These are phyloP conservation scores for Thuja plicata DNA, from an alignment of 83 land plant genomes.

Conservation along the genomic window DNA sequence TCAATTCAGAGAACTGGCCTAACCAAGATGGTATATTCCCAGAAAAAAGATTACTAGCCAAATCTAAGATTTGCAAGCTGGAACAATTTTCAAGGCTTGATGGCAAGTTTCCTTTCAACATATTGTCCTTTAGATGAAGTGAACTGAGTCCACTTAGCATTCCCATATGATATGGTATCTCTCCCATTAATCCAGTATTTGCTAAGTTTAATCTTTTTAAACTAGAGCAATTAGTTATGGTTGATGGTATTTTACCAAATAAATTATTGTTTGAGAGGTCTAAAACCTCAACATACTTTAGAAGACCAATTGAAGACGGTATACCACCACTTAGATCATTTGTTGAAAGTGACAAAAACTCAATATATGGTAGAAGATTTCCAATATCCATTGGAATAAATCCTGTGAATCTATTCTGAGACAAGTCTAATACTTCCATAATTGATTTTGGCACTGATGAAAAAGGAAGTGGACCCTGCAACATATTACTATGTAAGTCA, in stretches of 20 bases:
- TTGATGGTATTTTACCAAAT: constrained; percentile 19
- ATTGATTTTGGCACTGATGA: constrained; percentile 8
- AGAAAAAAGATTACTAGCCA: constrained; percentile 21
- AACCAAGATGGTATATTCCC: constrained; percentile 33
- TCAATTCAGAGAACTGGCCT: neutral
- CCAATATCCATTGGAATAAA: constrained; percentile 20
- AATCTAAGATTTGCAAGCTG: constrained; percentile 15
- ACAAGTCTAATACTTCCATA: constrained; percentile 18
- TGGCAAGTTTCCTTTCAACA: constrained; percentile 23
- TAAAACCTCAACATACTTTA: neutral
- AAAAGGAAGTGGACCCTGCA: constrained; percentile 22
- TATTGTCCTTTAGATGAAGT: constrained; percentile 25
- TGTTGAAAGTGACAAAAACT: neutral
- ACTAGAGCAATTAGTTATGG: constrained; percentile 21
- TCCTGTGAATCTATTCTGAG: constrained; percentile 14
- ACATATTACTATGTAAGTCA: constrained; percentile 16
- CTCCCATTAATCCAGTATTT: constrained; percentile 14
- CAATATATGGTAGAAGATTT: neutral
- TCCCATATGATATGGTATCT: constrained; percentile 24
- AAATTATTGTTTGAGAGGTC: constrained; percentile 19
- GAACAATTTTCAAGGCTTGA: neutral
- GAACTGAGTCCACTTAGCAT: neutral
- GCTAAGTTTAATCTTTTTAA: constrained; percentile 13
- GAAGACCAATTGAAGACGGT: constrained; percentile 22
- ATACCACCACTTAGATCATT: constrained; percentile 25